These are phyloP conservation scores for Hypoxylon intermedium DNA, from an alignment of 495 filamentous ascomycete species.

Conservation along the genomic window DNA sequence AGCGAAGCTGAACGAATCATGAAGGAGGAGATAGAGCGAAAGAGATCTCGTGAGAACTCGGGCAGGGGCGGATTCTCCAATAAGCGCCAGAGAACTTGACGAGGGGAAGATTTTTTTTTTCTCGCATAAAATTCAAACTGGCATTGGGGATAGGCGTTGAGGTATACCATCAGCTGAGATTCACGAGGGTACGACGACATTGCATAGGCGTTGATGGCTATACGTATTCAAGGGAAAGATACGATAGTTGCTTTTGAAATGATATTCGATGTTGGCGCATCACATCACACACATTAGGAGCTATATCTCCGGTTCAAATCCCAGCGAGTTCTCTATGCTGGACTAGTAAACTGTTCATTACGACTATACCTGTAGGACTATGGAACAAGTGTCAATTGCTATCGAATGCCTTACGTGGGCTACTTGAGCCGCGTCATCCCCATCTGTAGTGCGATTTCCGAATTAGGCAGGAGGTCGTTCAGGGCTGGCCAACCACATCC, in stretches of 20 bases:
- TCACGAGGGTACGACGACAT: neutral
- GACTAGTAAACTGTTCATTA: too few species aligned
- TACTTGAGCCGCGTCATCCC: conserved; percentile 28
- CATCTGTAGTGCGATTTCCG: conserved; percentile 13
- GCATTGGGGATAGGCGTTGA: conserved; percentile 31
- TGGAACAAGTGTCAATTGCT: conserved; percentile 1
- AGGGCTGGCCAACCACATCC: conserved; percentile 10
- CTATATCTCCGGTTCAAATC: too few species aligned
- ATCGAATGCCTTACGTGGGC: conserved; percentile 25
- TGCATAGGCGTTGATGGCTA: conserved; percentile 10
- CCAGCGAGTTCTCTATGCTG: too few species aligned
- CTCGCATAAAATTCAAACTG: neutral
- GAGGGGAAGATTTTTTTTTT: neutral
- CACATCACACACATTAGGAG: too few species aligned
- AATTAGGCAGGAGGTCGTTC: neutral
- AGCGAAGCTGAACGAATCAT: conserved; percentile 90
- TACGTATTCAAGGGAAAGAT: neutral
- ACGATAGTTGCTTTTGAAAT: neutral
- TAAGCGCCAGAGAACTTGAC: conserved; percentile 51
- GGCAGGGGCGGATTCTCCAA: conserved; percentile 45
- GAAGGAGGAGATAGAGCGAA: conserved; percentile 81
- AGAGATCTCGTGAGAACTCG: conserved; percentile 59
- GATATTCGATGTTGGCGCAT: neutral
- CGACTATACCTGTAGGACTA: neutral
- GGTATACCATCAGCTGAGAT: conserved; percentile 27